A percentile compares a stretch with the other conserved stretches of the same genome.
Conservation (phyloP, 179 eudicot genomes). For the Corrigiola litoralis region DNA sequence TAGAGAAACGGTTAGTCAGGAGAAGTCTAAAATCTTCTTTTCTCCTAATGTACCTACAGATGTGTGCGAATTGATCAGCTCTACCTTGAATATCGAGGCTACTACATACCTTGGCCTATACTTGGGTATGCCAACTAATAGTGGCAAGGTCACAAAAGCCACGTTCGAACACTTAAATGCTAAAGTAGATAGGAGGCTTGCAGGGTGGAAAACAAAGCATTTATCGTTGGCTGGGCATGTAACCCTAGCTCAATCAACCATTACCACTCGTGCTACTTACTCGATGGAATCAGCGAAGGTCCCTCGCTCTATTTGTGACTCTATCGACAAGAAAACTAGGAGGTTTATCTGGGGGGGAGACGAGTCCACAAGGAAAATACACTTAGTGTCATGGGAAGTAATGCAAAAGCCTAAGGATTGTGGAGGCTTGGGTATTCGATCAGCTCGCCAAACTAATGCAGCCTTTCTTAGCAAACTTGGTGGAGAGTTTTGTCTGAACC, state of each 20-base stretch:
- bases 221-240: not conserved
- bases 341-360: not conserved
- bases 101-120: not conserved
- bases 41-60: not conserved
- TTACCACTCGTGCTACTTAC: not conserved
- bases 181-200: not conserved
- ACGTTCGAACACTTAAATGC: not conserved
- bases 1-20: not conserved
- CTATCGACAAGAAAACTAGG: not conserved
- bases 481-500: not conserved
- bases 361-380: not conserved
- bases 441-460: not conserved
- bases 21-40: not conserved
- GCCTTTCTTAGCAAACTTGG: not conserved
- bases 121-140: not conserved
- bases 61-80: not conserved
- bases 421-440: not conserved
- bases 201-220: conserved; percentile 5
- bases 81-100: not conserved
- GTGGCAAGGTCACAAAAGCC: not conserved
- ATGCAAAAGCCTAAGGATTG: not conserved
- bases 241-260: not conserved
- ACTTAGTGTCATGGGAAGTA: not conserved
- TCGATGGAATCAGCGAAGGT: not conserved
- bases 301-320: not conserved